These are phyloP conservation scores for Parascedosporium putredinis DNA, from an alignment of 2,329 filamentous ascomycete genomes.

Conservation along the genomic window DNA sequence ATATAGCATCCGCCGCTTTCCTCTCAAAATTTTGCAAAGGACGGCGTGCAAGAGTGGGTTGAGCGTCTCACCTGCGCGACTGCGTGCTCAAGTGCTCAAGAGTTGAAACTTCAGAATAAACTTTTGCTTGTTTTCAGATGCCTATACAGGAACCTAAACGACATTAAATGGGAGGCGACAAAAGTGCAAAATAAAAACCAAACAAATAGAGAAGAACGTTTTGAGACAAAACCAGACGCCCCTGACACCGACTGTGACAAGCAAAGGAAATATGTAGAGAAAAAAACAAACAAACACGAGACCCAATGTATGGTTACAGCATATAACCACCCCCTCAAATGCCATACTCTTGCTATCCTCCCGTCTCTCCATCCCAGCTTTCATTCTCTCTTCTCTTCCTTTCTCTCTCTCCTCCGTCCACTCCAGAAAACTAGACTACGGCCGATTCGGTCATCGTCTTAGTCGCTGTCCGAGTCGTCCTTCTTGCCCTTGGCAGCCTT, in stretches of 20 bases:
- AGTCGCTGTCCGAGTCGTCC: conserved; percentile 40
- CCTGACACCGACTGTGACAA: not conserved
- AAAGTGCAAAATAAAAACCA: not conserved
- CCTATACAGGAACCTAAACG: too few species aligned
- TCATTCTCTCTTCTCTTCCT: not conserved
- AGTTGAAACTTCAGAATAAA: too few species aligned
- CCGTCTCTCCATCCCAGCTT: not conserved
- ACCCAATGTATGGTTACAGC: conserved; percentile 1
- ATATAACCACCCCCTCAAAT: not conserved
- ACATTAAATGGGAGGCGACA: not conserved
- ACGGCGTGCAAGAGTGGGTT: too few species aligned
- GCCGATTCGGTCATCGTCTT: too few species aligned
- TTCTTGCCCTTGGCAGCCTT: conserved; percentile 42
- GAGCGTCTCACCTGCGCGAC: too few species aligned
- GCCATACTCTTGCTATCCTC: conserved; percentile 2
- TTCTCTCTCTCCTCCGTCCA: not conserved
- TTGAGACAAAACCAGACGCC: conserved; percentile 1
- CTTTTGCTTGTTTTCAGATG: too few species aligned
- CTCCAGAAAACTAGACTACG: too few species aligned
- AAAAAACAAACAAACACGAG: too few species aligned
- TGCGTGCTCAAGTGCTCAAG: too few species aligned
- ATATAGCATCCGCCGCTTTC: too few species aligned
- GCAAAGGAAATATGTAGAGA: too few species aligned
- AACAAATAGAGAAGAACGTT: not conserved
- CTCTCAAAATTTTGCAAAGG: too few species aligned